Base-by-base conservation (phyloP, 2,329 filamentous ascomycete genomes). In the Purpureocillium takamizusanense region DNA sequence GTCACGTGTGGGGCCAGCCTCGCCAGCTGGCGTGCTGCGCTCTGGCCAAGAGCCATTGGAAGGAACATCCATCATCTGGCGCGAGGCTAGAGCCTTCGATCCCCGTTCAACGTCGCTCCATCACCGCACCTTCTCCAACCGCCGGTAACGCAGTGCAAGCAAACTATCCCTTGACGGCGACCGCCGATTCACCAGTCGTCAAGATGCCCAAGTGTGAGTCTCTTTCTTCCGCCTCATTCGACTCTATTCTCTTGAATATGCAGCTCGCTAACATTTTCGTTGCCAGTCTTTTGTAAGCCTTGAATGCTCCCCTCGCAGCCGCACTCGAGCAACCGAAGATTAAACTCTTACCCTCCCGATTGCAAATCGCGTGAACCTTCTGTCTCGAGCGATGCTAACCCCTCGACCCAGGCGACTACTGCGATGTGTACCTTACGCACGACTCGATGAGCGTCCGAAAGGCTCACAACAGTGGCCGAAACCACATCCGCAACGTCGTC, bases 361-460 rank as follows among this genome's bases (percentile, higher is more conserved):
- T n/a, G n/a, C n/a, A n/a, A n/a, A n/a, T n/a, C n/a, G n/a, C n/a
- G n/a, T n/a, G n/a, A n/a, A n/a, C n/a, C n/a, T n/a, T n/a, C n/a
- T n/a, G n/a, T n/a, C 13, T 2, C 3, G 4, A 5, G 1, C 12
- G 8, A n/a, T 17, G 14, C 49, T 55, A 37, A 54, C 44, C 45
- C 73, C 65, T 17, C 14, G 11, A 16, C 16, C 5, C 31, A 66
- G 64, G 89, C 74, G 92, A 98, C 65, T 98, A 98, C 67, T 98
- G 92, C 77, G 92, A 98, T 83, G 92, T 98, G 64, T 98, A 98
- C 76, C 84, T 98, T 53, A 98, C 92, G 51, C 92, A 98, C 76
- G 92, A 98, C 74, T 95, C 88, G 33, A 97, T 97, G 90, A 95
- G 88, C 67, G 92, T 98, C 66, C 89, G 92, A 54, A 97, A 97